Conservation (phyloP, 169 alveolate genomes). For the Cyclospora cayetanensis region DNA sequence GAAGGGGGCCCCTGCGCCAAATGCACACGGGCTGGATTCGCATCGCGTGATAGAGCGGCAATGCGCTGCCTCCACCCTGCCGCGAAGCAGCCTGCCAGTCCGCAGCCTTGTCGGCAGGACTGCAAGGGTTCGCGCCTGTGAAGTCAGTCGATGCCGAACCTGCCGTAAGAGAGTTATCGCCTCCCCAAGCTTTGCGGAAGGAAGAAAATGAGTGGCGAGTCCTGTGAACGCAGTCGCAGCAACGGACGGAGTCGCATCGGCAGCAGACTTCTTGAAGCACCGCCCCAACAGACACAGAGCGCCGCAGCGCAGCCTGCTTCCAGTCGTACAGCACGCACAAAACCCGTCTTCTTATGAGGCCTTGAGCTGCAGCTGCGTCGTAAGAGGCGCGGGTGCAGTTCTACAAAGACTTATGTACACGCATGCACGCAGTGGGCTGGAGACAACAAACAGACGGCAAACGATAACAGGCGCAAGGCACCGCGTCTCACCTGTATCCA, state of each 20-base stretch:
- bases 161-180: background rate
- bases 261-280: no score
- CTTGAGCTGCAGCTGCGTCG: no score
- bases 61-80: background rate
- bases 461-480: background rate
- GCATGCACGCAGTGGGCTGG: background rate
- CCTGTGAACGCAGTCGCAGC: background rate
- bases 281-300: conserved; percentile 76
- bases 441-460: background rate
- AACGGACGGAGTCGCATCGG: background rate
- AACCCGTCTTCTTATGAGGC: no score
- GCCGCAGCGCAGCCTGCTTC: no score
- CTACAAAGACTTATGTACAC: no score
- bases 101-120: no score
- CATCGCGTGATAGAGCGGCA: background rate
- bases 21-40: background rate
- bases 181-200: conserved; percentile 2
- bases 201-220: conserved; percentile 86
- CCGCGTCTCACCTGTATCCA: conserved; percentile 46
- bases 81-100: background rate
- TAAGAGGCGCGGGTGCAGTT: no score
- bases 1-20: background rate
- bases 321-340: no score
- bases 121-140: no score
- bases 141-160: background rate